phyloP scores from a whole-genome alignment of 202 grass and related monocot genomes.

The Bolboschoenoplectus hybrid region DNA sequence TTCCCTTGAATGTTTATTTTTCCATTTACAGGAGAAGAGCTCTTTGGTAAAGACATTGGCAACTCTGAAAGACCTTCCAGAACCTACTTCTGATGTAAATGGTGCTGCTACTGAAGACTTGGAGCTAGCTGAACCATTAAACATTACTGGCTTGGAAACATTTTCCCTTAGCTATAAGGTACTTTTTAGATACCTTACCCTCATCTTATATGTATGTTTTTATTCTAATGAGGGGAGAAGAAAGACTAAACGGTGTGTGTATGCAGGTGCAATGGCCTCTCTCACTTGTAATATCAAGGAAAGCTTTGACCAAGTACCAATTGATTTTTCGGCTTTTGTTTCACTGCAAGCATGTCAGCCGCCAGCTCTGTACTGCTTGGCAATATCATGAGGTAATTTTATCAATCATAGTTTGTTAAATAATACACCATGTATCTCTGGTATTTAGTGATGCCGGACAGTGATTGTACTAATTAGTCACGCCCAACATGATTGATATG shows the following conservation, averaged over 20 bases:
- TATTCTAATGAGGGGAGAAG: neutral
- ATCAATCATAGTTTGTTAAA: constrained; percentile 27
- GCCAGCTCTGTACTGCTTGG: constrained; percentile 86
- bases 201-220: neutral
- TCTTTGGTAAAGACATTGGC: constrained; percentile 80
- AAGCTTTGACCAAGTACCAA: constrained; percentile 95
- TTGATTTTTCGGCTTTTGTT: constrained; percentile 94
- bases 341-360: constrained; percentile 96
- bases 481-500: neutral
- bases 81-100: constrained; percentile 55
- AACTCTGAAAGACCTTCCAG: constrained; percentile 73
- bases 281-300: constrained; percentile 95
- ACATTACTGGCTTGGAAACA: constrained; percentile 78
- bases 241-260: neutral
- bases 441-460: constrained; percentile 36
- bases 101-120: constrained; percentile 51
- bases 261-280: constrained; percentile 95
- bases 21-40: constrained; percentile 70
- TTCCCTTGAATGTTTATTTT: constrained; percentile 42
- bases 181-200: constrained; percentile 8
- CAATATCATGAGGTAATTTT: constrained; percentile 87
- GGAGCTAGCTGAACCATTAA: constrained; percentile 61
- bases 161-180: constrained; percentile 95
- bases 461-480: constrained; percentile 29
- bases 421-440: neutral